phyloP scores from a whole-genome alignment of 2,329 filamentous ascomycete genomes.

The Paramyrothecium sp. region DNA sequence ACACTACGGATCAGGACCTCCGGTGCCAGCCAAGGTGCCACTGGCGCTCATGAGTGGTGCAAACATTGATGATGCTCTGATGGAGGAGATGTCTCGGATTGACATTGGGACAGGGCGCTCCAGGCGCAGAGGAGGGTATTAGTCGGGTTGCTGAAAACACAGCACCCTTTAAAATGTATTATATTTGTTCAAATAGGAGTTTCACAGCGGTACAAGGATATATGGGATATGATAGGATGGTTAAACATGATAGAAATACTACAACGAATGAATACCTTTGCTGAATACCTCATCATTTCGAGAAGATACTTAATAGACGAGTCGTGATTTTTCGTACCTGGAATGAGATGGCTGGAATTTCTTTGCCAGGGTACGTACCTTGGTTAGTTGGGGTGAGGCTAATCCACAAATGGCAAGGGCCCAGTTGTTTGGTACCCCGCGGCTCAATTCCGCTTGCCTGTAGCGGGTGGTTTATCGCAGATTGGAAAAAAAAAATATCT shows the following conservation, averaged over 20 bases:
- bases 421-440: neutral
- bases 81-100: constrained; percentile 69
- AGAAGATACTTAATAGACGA: no score
- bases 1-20: constrained; percentile 44
- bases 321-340: no score
- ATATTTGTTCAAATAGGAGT: constrained; percentile 5
- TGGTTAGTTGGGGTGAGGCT: neutral
- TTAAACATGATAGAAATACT: neutral
- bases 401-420: neutral
- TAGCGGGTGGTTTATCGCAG: constrained; percentile 8
- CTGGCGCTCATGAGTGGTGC: constrained; percentile 46
- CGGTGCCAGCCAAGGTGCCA: constrained; percentile 70
- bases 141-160: constrained; percentile 9
- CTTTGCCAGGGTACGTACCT: neutral
- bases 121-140: constrained; percentile 47
- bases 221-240: neutral
- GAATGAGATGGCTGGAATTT: no score
- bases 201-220: neutral
- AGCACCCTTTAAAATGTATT: constrained; percentile 14
- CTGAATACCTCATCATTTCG: no score
- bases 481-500: constrained; percentile 3
- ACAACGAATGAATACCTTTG: neutral
- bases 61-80: constrained; percentile 49
- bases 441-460: neutral
- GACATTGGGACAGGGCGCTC: constrained; percentile 63